phyloP scores from a whole-genome alignment of 805 yeast genomes.

The Zygosaccharomyces lentus region DNA sequence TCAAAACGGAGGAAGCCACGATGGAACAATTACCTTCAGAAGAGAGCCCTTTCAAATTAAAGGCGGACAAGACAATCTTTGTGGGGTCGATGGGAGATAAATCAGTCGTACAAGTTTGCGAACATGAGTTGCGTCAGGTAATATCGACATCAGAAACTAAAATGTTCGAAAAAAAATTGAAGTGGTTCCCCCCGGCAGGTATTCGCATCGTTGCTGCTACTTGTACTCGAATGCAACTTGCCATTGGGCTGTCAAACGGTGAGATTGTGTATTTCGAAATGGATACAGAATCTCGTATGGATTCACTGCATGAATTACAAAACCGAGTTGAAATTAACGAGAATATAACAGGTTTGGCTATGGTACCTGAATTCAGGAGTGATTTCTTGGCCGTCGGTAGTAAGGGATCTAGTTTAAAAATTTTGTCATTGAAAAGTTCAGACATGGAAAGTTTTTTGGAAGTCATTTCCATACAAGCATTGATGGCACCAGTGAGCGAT shows the following conservation, averaged over 20 bases:
- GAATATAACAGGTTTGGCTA: constrained; percentile 49
- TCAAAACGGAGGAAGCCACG: constrained; percentile 39
- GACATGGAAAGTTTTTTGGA: constrained; percentile 58
- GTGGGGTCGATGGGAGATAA: constrained; percentile 62
- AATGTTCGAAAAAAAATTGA: constrained; percentile 37
- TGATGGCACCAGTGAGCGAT: constrained; percentile 49
- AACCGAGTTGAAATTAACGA: constrained; percentile 53
- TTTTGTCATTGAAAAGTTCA: constrained; percentile 47
- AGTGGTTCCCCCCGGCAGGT: constrained; percentile 86
- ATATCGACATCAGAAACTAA: constrained; percentile 19
- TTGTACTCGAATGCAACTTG: constrained; percentile 63
- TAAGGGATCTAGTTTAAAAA: constrained; percentile 63
- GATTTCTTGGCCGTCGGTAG: constrained; percentile 66
- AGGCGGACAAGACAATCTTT: constrained; percentile 56
- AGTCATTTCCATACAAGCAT: constrained; percentile 56
- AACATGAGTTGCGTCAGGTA: constrained; percentile 64
- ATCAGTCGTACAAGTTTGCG: constrained; percentile 69
- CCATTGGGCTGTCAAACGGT: constrained; percentile 64
- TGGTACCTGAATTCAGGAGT: constrained; percentile 46
- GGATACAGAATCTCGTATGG: constrained; percentile 33
- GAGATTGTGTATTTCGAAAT: constrained; percentile 82
- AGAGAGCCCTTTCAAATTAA: constrained; percentile 60
- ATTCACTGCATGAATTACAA: constrained; percentile 63
- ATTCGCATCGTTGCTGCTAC: constrained; percentile 56
- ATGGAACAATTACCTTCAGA: constrained; percentile 66